A percentile compares a stretch with the other conserved stretches of the same genome.
Conservation (phyloP, 2,329 filamentous ascomycete genomes). For the Fusarium sp. region DNA sequence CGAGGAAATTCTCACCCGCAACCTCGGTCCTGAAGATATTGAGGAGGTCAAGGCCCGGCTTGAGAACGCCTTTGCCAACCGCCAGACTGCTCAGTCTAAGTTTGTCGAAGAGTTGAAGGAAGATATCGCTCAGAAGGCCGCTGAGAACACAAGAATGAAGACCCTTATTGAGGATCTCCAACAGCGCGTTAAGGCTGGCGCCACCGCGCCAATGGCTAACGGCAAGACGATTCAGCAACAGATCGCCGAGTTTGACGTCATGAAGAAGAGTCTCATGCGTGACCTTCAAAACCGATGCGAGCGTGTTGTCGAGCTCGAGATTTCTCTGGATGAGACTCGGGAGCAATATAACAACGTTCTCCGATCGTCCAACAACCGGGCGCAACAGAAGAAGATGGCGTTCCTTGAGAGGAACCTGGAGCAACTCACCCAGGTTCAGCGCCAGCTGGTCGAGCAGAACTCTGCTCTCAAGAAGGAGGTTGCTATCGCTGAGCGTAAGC, state of each 20-base stretch:
- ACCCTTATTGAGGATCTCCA: conserved; percentile 84
- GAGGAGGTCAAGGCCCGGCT: conserved; percentile 87
- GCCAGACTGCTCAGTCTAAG: conserved; percentile 78
- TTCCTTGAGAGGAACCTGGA: conserved; percentile 98
- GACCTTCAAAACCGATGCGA: conserved; percentile 98
- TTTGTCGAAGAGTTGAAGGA: conserved; percentile 81
- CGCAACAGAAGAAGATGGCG: conserved; percentile 99
- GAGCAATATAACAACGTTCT: conserved; percentile 99
- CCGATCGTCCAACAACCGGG: conserved; percentile 95
- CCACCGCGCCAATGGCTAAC: conserved; percentile 72
- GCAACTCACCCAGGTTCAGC: conserved; percentile 96
- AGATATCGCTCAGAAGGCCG: conserved; percentile 80
- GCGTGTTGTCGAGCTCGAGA: conserved; percentile 97
- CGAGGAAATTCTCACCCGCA: conserved; percentile 82
- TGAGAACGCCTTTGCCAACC: conserved; percentile 80
- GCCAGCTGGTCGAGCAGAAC: conserved; percentile 98
- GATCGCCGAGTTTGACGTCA: conserved; percentile 97
- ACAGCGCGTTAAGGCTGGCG: conserved; percentile 75
- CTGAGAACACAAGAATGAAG: conserved; percentile 86
- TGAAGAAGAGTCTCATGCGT: conserved; percentile 99
- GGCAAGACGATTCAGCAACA: conserved; percentile 97
- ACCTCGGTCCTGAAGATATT: conserved; percentile 81
- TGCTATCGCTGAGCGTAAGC: conserved; percentile 95
- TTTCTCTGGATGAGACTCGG: conserved; percentile 94
- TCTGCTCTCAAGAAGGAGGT: conserved; percentile 98